A percentile compares a stretch with the other conserved stretches of the same genome.
Evolutionary conservation across 805 yeast genomes (phyloP).

Genomic region (Wickerhamomyces bisporus): DNA sequence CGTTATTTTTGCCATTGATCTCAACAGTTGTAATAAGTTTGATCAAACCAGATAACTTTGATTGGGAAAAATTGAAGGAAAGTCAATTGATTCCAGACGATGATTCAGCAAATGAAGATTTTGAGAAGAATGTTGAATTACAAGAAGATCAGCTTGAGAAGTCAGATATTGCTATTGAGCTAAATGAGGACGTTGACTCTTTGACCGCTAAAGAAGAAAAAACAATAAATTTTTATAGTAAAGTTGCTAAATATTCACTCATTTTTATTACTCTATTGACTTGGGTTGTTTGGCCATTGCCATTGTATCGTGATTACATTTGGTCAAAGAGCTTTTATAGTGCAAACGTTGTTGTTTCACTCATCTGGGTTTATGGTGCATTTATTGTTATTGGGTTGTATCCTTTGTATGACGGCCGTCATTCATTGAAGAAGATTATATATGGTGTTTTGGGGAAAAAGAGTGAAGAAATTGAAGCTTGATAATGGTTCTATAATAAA

Average conservation of each 20-base stretch:
- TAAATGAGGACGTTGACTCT: slow-evolving; percentile 1
- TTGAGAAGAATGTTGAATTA: neutral
- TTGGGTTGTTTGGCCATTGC: slow-evolving; percentile 39
- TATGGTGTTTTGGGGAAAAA: slow-evolving; percentile 31
- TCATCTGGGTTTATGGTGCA: slow-evolving; percentile 36
- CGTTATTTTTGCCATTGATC: slow-evolving; percentile 30
- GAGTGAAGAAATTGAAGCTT: too few species aligned
- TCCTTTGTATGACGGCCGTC: slow-evolving; percentile 33
- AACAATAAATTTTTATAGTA: slow-evolving; percentile 17
- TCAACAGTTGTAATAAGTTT: slow-evolving; percentile 50
- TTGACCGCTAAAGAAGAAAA: slow-evolving; percentile 1
- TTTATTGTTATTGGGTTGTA: slow-evolving; percentile 29
- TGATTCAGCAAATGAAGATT: slow-evolving; percentile 1
- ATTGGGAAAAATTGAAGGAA: slow-evolving; percentile 25
- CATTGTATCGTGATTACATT: slow-evolving; percentile 37
- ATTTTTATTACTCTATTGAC: slow-evolving; percentile 28
- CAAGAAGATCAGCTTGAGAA: neutral
- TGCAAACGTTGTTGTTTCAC: slow-evolving; percentile 34
- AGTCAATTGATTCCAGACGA: slow-evolving; percentile 36
- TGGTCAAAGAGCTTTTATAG: slow-evolving; percentile 32
- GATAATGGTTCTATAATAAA: too few species aligned
- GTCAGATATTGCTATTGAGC: neutral
- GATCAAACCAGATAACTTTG: slow-evolving; percentile 28
- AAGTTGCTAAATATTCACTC: slow-evolving; percentile 25
- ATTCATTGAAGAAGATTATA: slow-evolving; percentile 23